A percentile compares a stretch with the other conserved stretches of the same genome.
Conservation (phyloP, 1,139 yeast genomes). For the Pichia sp. region DNA sequence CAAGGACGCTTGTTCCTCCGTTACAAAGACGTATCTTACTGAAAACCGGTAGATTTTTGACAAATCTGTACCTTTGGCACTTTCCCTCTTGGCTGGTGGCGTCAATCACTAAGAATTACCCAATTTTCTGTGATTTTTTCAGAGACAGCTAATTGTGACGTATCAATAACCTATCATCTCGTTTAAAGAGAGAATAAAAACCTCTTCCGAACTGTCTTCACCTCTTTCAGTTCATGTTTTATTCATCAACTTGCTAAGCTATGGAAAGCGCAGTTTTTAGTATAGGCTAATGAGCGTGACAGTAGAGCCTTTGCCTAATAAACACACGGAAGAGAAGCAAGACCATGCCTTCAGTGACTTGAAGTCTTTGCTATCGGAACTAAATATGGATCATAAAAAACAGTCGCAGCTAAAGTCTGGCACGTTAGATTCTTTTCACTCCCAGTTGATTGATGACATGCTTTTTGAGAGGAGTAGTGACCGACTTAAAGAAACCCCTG, state of each 20-base stretch:
- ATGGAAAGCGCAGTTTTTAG: background rate
- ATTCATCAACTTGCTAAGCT: no score
- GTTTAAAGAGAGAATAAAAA: background rate
- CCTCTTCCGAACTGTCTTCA: no score
- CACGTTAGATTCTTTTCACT: background rate
- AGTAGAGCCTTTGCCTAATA: background rate
- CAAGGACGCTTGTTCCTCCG: no score
- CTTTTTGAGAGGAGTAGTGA: background rate
- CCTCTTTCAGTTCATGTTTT: no score
- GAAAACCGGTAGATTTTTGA: no score
- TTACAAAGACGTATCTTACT: no score
- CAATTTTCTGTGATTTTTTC: background rate
- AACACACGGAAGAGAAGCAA: background rate
- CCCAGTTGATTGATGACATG: background rate
- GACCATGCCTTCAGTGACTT: background rate
- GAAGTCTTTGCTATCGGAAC: background rate
- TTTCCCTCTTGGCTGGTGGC: no score
- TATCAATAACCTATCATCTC: background rate
- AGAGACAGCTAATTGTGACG: background rate
- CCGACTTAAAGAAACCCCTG: background rate
- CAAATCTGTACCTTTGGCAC: no score
- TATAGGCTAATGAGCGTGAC: background rate
- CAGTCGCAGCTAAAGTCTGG: no score
- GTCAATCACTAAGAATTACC: no score
- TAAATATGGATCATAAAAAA: background rate